Evolutionary conservation across 2,329 filamentous ascomycete species (phyloP).

Genomic region (Hypoxylon sp.): DNA sequence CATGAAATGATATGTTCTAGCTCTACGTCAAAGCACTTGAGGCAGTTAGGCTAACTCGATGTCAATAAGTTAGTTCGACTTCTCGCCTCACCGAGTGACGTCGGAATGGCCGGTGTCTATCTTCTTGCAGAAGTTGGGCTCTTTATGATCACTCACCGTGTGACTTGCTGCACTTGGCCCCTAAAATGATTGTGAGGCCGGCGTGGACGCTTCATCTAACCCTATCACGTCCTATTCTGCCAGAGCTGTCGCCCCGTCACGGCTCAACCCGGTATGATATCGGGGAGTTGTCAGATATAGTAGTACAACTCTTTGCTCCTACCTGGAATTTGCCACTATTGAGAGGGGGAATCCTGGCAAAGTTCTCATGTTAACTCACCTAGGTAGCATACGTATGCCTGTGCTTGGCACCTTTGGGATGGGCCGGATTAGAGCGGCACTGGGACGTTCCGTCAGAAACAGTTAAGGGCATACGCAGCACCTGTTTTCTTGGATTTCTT

Average conservation of each 20-base stretch:
- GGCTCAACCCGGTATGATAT: slow-evolving; percentile 1
- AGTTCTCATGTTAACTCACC: neutral
- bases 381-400: slow-evolving; percentile 12
- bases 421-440: slow-evolving; percentile 17
- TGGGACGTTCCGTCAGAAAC: slow-evolving; percentile 11
- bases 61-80: slow-evolving; percentile 10
- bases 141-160: slow-evolving; percentile 7
- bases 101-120: slow-evolving; percentile 11
- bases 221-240: slow-evolving; percentile 4
- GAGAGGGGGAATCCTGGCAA: slow-evolving; percentile 7
- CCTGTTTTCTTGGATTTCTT: neutral
- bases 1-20: neutral
- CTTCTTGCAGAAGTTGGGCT: neutral
- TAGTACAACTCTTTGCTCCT: slow-evolving; percentile 9
- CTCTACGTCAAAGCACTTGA: slow-evolving; percentile 1
- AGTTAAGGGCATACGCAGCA: slow-evolving; percentile 6
- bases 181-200: slow-evolving; percentile 3
- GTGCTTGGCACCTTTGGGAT: slow-evolving; percentile 23
- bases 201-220: slow-evolving; percentile 7
- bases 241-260: slow-evolving; percentile 5
- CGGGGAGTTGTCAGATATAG: slow-evolving; percentile 4
- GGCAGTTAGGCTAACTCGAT: neutral
- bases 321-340: slow-evolving; percentile 2
- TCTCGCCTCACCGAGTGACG: slow-evolving; percentile 7
- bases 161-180: slow-evolving; percentile 10